A percentile compares a stretch with the other conserved stretches of the same genome.
phyloP scores from a whole-genome alignment of 2,329 filamentous ascomycete genomes.

The Alternaria sp. region DNA sequence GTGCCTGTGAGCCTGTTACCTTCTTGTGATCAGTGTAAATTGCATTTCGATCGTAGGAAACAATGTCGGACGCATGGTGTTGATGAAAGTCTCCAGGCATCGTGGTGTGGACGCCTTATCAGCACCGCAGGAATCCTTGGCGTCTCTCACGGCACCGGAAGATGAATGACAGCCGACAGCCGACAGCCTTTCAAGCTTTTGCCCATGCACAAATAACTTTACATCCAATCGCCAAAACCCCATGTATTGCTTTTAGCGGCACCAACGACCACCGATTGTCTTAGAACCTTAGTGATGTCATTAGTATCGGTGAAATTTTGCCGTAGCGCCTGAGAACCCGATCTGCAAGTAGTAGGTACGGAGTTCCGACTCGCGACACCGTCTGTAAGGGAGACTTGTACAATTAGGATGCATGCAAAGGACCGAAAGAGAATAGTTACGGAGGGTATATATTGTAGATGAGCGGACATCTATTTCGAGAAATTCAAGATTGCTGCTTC shows the following conservation, averaged over 20 bases:
- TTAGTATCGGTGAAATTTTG: slow-evolving; percentile 1
- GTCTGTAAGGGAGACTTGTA: neutral
- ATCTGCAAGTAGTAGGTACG: slow-evolving; percentile 1
- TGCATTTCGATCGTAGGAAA: neutral
- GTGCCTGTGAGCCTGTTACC: neutral
- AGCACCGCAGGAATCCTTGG: neutral
- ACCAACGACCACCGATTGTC: neutral
- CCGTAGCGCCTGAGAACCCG: slow-evolving; percentile 5
- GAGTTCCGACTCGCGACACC: slow-evolving; percentile 2
- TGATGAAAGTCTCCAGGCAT: neutral
- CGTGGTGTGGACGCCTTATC: neutral
- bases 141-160: neutral
- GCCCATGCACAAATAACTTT: neutral
- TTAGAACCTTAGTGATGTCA: slow-evolving; percentile 2
- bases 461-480: neutral
- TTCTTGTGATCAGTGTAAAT: neutral
- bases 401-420: neutral
- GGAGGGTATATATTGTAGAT: neutral
- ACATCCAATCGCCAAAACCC: neutral
- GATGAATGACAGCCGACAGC: neutral
- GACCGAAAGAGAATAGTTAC: neutral
- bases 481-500: neutral
- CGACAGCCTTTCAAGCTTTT: neutral
- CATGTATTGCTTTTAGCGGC: neutral
- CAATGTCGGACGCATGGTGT: neutral